phyloP scores from a whole-genome alignment of 1,284 basidiomycete genomes.

The Crepidotus sp. region DNA sequence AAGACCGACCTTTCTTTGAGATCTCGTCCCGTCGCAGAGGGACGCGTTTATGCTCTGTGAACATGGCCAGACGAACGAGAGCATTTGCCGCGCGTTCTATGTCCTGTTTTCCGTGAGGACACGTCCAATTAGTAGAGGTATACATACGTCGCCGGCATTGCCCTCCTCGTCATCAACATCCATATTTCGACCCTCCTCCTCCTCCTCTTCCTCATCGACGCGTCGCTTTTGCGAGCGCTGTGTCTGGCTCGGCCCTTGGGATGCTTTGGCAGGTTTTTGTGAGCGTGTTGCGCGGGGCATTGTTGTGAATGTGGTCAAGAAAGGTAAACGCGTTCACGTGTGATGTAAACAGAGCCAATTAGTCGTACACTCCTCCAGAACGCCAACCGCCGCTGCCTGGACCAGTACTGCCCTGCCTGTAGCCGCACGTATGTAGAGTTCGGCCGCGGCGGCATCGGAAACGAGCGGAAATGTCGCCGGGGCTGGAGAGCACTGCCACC shows the following conservation, averaged over 20 bases:
- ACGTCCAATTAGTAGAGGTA: slow-evolving; percentile 15
- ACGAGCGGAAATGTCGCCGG: no score
- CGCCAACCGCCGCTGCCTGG: no score
- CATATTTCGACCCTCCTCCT: slow-evolving; percentile 21
- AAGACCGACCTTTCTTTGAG: slow-evolving; percentile 55
- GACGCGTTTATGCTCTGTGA: slow-evolving; percentile 54
- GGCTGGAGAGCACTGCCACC: no score
- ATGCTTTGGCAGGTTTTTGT: slow-evolving; percentile 24
- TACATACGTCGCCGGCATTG: slow-evolving; percentile 20
- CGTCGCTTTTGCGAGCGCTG: slow-evolving; percentile 16
- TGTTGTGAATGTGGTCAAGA: no score
- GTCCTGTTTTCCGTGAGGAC: slow-evolving; percentile 32
- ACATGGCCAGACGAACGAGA: slow-evolving; percentile 66
- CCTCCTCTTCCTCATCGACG: slow-evolving; percentile 22
- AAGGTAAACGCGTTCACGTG: no score
- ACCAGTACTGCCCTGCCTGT: no score
- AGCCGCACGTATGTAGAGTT: no score
- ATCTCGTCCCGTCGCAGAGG: slow-evolving; percentile 67
- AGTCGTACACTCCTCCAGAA: no score
- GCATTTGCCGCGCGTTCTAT: slow-evolving; percentile 49
- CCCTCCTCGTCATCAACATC: slow-evolving; percentile 24
- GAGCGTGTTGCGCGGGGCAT: slow-evolving; percentile 22
- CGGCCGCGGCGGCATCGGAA: no score
- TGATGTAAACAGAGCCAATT: no score
- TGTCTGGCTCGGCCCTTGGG: slow-evolving; percentile 25